Conservation (phyloP, 2,329 filamentous ascomycete genomes). For the Cercospora zeina region DNA sequence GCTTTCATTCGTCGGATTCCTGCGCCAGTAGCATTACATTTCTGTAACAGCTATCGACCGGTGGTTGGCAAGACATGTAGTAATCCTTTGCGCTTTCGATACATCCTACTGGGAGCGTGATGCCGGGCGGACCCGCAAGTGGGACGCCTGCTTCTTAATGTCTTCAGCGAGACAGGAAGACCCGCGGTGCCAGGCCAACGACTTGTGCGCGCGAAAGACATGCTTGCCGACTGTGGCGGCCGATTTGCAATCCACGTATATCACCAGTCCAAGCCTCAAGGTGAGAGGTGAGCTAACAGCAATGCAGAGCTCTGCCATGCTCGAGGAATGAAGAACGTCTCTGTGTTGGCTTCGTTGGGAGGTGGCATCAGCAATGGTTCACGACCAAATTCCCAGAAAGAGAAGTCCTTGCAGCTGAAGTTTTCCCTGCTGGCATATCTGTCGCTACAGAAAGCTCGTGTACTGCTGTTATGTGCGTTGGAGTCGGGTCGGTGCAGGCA, state of each 20-base stretch:
- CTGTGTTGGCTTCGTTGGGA: neutral
- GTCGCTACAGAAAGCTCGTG: neutral
- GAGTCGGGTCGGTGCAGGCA: neutral
- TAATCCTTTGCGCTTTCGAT: neutral
- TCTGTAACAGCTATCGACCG: neutral
- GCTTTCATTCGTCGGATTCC: neutral
- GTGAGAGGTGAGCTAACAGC: neutral
- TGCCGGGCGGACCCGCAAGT: neutral
- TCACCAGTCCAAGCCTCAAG: no score
- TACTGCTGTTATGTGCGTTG: neutral
- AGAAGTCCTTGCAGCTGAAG: neutral
- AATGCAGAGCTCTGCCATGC: neutral
- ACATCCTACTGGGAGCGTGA: neutral
- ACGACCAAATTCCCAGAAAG: neutral
- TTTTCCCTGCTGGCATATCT: neutral
- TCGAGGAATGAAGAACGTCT: neutral
- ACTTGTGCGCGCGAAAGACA: neutral
- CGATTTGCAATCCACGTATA: neutral
- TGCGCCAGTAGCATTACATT: conserved; percentile 3
- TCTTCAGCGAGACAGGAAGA: neutral
- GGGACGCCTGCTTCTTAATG: neutral
- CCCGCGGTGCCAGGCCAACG: neutral
- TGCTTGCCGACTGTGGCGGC: neutral
- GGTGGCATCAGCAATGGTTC: neutral
- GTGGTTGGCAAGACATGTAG: conserved; percentile 2